Percentiles rank a stretch among this genome's conserved stretches.
Evolutionary conservation across 1,284 basidiomycete genomes (phyloP).

Genomic region (Fomes fomentarius): DNA sequence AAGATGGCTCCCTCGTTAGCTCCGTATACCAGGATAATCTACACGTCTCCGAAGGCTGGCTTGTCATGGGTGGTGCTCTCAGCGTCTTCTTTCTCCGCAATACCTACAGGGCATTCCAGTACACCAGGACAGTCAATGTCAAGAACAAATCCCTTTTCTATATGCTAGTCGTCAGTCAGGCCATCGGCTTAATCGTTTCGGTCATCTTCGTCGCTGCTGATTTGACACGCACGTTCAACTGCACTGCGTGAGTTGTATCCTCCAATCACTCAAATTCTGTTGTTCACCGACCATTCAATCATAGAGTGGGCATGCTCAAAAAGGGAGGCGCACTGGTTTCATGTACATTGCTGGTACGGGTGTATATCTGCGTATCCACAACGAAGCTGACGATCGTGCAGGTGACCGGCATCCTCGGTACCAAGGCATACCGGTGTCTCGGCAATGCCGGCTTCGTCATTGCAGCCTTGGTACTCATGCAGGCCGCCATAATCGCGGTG

Average conservation of each 20-base stretch:
- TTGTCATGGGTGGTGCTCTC: constrained; percentile 53
- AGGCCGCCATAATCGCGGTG: constrained; percentile 43
- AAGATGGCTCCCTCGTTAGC: constrained; percentile 64
- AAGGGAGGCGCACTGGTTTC: constrained; percentile 14
- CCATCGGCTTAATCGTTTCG: constrained; percentile 51
- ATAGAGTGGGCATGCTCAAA: constrained; percentile 17
- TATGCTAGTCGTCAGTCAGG: constrained; percentile 56
- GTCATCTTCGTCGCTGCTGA: constrained; percentile 49
- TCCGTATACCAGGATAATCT: constrained; percentile 49
- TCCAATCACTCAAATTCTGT: no score
- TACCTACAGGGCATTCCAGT: constrained; percentile 52
- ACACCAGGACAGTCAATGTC: constrained; percentile 56
- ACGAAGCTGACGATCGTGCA: constrained; percentile 30
- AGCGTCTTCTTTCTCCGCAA: constrained; percentile 58
- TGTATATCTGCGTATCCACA: background rate
- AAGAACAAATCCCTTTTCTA: constrained; percentile 67
- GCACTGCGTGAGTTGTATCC: constrained; percentile 40
- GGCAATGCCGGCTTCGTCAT: constrained; percentile 58
- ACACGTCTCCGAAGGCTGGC: constrained; percentile 42
- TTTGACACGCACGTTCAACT: constrained; percentile 44
- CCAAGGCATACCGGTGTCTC: constrained; percentile 69
- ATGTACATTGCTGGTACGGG: constrained; percentile 17
- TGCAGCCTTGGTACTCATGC: constrained; percentile 43
- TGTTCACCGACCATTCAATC: no score
- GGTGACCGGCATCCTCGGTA: constrained; percentile 66